A percentile compares a stretch with the other conserved stretches of the same genome.
Conservation (phyloP, 345 rosid species). For the Populus davidiana region DNA sequence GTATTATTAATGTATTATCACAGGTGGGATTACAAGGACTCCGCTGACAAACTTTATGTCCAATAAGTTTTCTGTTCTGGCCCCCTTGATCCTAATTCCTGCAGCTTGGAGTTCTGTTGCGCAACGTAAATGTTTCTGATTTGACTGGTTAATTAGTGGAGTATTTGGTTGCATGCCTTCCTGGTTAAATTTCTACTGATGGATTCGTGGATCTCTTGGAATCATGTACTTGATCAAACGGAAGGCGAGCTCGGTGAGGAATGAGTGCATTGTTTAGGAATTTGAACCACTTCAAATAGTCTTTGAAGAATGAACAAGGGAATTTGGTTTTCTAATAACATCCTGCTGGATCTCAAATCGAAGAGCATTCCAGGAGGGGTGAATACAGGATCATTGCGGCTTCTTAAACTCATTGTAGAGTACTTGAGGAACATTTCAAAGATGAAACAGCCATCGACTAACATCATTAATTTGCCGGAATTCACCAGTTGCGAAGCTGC, state of each 20-base stretch:
- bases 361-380: slow-evolving; percentile 40
- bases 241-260: slow-evolving; percentile 45
- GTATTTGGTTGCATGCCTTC: slow-evolving; percentile 47
- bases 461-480: slow-evolving; percentile 40
- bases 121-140: not conserved
- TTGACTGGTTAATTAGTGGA: slow-evolving; percentile 25
- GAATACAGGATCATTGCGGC: slow-evolving; percentile 43
- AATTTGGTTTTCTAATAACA: slow-evolving; percentile 56
- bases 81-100: slow-evolving; percentile 37
- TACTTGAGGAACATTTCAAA: slow-evolving; percentile 45
- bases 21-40: slow-evolving; percentile 38
- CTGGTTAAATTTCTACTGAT: slow-evolving; percentile 36
- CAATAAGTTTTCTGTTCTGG: slow-evolving; percentile 28
- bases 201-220: slow-evolving; percentile 36
- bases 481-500: slow-evolving; percentile 6
- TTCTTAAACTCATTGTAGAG: slow-evolving; percentile 34
- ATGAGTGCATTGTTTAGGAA: slow-evolving; percentile 30
- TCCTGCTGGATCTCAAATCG: slow-evolving; percentile 39
- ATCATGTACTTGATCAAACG: slow-evolving; percentile 47
- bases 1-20: slow-evolving; percentile 19
- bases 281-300: slow-evolving; percentile 36
- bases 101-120: slow-evolving; percentile 26
- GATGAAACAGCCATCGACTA: slow-evolving; percentile 49
- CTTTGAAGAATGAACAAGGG: slow-evolving; percentile 48
- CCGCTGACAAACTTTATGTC: slow-evolving; percentile 42